These are phyloP conservation scores for Solanum raphanifolium DNA, from an alignment of 257 asterid genomes.

Conservation along the genomic window DNA sequence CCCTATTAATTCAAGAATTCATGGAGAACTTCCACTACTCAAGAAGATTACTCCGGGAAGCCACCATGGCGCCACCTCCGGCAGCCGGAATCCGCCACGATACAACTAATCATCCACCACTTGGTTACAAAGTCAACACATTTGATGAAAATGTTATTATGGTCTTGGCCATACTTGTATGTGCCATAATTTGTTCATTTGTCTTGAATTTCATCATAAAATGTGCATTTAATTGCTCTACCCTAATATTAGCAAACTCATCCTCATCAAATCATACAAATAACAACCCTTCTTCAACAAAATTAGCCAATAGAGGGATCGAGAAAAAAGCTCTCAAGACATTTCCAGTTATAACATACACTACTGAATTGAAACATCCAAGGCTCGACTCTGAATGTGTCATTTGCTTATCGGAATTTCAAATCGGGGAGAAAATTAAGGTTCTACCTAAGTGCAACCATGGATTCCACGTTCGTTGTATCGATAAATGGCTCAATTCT, in stretches of 20 bases:
- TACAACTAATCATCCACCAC: neutral
- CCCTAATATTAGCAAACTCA: neutral
- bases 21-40: neutral
- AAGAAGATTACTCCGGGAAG: neutral
- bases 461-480: neutral
- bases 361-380: neutral
- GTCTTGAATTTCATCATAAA: neutral
- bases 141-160: neutral
- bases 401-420: neutral
- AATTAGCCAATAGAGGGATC: neutral
- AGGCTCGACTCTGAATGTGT: neutral
- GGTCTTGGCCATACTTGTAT: neutral
- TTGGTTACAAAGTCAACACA: neutral
- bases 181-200: neutral
- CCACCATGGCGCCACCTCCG: neutral
- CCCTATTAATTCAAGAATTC: neutral
- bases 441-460: neutral
- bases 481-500: neutral
- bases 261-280: neutral
- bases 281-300: neutral
- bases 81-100: neutral
- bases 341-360: neutral
- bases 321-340: neutral
- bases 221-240: neutral
- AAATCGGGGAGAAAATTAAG: neutral